Evolutionary conservation across 306 rosid species (phyloP).

Genomic region (Quercus ilex): DNA sequence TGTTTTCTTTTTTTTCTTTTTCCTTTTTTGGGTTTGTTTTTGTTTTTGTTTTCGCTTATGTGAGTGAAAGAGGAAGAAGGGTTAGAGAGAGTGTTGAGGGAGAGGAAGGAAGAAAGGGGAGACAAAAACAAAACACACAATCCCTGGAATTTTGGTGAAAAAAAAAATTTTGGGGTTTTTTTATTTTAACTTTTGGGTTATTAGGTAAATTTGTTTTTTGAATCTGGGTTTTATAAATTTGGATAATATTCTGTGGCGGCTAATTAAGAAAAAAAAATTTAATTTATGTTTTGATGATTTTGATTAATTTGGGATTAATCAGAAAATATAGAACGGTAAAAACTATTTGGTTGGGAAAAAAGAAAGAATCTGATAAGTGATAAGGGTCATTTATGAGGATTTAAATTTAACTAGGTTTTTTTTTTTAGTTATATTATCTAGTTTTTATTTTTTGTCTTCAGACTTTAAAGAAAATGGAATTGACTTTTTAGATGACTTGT

Average conservation of each 20-base stretch:
- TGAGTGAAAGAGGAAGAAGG: too few relatives aligned
- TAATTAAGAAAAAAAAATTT: too few relatives aligned
- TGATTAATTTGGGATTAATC: too few relatives aligned
- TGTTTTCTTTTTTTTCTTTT: not conserved
- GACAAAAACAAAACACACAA: not conserved
- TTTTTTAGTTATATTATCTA: not conserved
- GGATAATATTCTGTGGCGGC: not conserved
- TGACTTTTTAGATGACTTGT: not conserved
- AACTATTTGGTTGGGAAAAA: too few relatives aligned
- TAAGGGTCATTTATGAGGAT: not conserved
- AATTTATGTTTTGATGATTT: too few relatives aligned
- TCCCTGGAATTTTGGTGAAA: constrained; percentile 34
- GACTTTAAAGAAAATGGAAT: not conserved
- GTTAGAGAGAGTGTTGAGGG: not conserved
- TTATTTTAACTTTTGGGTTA: constrained; percentile 21
- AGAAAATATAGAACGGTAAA: too few relatives aligned
- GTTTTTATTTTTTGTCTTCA: not conserved
- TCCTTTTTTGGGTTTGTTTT: not conserved
- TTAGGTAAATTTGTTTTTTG: constrained; percentile 6
- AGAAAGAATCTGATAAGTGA: too few relatives aligned
- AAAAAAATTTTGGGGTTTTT: constrained; percentile 14
- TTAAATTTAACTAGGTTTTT: not conserved
- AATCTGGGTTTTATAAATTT: not conserved
- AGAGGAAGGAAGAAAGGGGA: not conserved
- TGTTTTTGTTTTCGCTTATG: not conserved